Evolutionary conservation across 768 basidiomycete genomes (phyloP), one percentile per base, ranked within the genome.

Genomic region (Russula abietina): DNA sequence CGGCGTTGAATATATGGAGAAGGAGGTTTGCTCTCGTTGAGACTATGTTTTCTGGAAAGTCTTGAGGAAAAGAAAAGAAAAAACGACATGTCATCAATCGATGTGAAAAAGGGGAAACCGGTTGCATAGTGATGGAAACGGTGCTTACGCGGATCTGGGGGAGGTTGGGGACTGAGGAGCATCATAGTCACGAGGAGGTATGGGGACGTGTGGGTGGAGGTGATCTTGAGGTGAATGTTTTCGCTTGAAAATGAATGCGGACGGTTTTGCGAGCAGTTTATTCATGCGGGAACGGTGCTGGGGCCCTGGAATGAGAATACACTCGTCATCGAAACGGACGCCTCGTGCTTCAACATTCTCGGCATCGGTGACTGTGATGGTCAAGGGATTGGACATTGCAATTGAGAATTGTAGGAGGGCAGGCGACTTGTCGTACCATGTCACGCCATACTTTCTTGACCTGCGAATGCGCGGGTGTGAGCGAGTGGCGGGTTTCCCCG

Each of bases 271-370:
- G 67, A 85, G 70, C 52, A 88, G 74, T 49, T 79, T 75, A 28
- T 83, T 78, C 30, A 79, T 73, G 57, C 77, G 81, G 4, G 76
- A 74, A 55, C 75, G 73, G 17, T 72, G 70, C 1, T 69, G 68
- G 17, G 69, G 71, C 56, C 87, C 82, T n/a, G 89, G 89, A 60
- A 91, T 91, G 68, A 91, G 80, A 4, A 88, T 76, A 62, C 89
- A 91, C 69, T 86, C 80, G 57, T 78, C 76, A 76, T 91, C 83
- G 73, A 91, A 91, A 60, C 89, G 81, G 4, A 91, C 89, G 26
- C 69, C 70, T 61, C 74, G 70, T 0, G 67, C 65, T 39, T 59
- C 59, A 33, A 39, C n/a, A 38, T 54, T 2, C 28, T 24, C 38
- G 36, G 49, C 38, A 2, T 24, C 38, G 36, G 49, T 36, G 1